Conservation (phyloP, 2,329 filamentous ascomycete species). For the Mycogone perniciosa region DNA sequence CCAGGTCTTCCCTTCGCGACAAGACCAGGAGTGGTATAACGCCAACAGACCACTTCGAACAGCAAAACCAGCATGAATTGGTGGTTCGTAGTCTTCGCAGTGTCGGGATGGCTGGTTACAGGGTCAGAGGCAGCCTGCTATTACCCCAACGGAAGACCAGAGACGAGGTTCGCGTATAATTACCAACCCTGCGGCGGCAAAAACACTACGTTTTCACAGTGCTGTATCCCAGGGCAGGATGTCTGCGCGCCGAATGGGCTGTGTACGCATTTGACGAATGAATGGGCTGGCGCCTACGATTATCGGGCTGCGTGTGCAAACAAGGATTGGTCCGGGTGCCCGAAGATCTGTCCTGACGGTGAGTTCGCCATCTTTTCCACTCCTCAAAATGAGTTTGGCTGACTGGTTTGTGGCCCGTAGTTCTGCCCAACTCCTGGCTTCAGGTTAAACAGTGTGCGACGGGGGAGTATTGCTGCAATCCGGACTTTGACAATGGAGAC, state of each 20-base stretch:
- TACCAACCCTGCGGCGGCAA: neutral
- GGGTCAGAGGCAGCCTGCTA: neutral
- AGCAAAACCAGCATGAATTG: too few relatives aligned
- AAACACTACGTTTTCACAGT: conserved; percentile 2
- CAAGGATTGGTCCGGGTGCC: conserved; percentile 5
- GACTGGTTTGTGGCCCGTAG: neutral
- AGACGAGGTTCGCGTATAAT: neutral
- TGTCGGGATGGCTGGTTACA: too few relatives aligned
- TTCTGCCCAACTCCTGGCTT: neutral
- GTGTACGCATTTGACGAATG: neutral
- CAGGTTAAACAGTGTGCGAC: conserved; percentile 5
- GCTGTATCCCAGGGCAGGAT: conserved; percentile 1
- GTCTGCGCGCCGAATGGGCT: neutral
- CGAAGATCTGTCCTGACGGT: conserved; percentile 1
- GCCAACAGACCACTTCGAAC: too few relatives aligned
- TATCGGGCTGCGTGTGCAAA: conserved; percentile 4
- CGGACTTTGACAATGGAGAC: conserved; percentile 2
- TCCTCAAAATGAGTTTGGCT: neutral
- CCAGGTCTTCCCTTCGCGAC: too few relatives aligned
- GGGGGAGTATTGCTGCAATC: conserved; percentile 8
- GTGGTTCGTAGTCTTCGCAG: too few relatives aligned
- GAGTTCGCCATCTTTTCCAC: neutral
- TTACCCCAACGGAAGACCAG: neutral
- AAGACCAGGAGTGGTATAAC: too few relatives aligned
- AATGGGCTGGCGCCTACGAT: neutral